Percentiles rank a stretch among this genome's conserved stretches.
phyloP scores from a whole-genome alignment of 139 green algal species.

The Asterochloris sp. region DNA sequence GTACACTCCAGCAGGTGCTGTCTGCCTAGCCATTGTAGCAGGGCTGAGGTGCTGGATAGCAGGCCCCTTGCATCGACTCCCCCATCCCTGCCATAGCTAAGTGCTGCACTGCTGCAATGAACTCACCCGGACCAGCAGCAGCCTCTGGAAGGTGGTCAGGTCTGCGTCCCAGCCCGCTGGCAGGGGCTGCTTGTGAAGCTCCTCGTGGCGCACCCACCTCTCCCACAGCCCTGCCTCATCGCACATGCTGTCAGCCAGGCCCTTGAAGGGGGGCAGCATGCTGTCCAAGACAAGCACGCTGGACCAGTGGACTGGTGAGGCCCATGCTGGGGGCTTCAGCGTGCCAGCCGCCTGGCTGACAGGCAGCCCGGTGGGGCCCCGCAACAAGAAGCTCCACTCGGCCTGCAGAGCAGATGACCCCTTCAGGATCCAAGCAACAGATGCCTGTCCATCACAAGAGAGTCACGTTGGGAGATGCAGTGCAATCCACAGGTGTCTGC shows the following conservation, averaged over 20 bases:
- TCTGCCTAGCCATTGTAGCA: no score
- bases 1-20: no score
- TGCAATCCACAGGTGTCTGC: not conserved
- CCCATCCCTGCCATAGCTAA: no score
- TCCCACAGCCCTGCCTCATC: constrained; percentile 29
- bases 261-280: constrained; percentile 27
- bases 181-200: constrained; percentile 51
- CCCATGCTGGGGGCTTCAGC: constrained; percentile 28
- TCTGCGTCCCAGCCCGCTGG: constrained; percentile 24
- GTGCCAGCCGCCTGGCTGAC: constrained; percentile 17
- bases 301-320: constrained; percentile 38
- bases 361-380: constrained; percentile 27
- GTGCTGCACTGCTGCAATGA: no score
- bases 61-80: no score
- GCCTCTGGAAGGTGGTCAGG: constrained; percentile 45
- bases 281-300: constrained; percentile 28
- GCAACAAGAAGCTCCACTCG: constrained; percentile 81
- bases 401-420: not conserved
- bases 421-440: not conserved
- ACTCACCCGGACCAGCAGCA: constrained; percentile 59
- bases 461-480: not conserved
- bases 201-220: constrained; percentile 25
- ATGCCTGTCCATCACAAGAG: not conserved
- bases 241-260: constrained; percentile 37
- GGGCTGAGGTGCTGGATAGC: no score